Evolutionary conservation across 768 basidiomycete species (phyloP).

Genomic region (Trametes elegans): DNA sequence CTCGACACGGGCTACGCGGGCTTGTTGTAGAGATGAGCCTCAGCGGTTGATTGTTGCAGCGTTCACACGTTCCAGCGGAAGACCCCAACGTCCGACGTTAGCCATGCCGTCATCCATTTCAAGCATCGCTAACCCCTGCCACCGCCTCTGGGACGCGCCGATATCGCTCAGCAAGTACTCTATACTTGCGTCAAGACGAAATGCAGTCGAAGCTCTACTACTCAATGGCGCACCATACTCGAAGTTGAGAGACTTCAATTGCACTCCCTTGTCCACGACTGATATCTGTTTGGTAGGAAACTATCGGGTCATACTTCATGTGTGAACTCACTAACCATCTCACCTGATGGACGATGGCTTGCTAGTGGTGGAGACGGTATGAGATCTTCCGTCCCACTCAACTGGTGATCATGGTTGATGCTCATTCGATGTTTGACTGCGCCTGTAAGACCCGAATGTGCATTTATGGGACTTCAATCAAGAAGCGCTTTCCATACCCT

Average conservation of each 20-base stretch:
- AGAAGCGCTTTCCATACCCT: conserved; percentile 27
- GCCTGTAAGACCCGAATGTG: conserved; percentile 32
- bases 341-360: conserved; percentile 37
- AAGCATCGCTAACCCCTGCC: too few species aligned
- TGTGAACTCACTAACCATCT: conserved; percentile 37
- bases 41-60: too few species aligned
- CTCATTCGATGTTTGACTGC: not conserved
- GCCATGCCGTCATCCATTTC: too few species aligned
- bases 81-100: too few species aligned
- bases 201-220: not conserved
- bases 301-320: conserved; percentile 35
- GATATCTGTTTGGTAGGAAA: conserved; percentile 24
- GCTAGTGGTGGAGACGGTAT: conserved; percentile 40
- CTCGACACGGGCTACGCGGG: too few species aligned
- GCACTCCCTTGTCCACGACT: not conserved
- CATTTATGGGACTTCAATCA: conserved; percentile 38
- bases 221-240: conserved; percentile 27
- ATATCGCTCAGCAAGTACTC: not conserved
- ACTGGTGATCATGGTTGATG: not conserved
- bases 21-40: too few species aligned
- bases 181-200: not conserved
- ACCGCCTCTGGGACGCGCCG: not conserved
- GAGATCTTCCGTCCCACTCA: not conserved
- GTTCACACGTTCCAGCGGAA: too few species aligned
- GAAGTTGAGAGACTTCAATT: conserved; percentile 15